Base-by-base conservation (phyloP, 495 filamentous ascomycete genomes). In the Apodospora peruviana region DNA sequence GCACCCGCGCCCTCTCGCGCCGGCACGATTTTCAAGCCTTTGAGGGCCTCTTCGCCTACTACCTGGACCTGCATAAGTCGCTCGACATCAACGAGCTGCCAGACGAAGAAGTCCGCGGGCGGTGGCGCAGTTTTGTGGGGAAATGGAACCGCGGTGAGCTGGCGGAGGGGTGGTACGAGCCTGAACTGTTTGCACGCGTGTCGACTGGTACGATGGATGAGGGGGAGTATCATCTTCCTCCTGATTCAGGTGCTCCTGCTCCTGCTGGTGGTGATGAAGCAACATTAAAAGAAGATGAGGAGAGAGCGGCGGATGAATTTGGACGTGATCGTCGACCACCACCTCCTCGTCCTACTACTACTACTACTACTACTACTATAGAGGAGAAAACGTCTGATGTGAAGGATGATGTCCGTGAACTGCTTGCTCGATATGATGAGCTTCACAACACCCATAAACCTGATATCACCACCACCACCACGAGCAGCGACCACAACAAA, bases 101-200 rank as follows among this genome's bases (percentile, higher is more conserved):
- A 34, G 81, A 85, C 45, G 70, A 78, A 12, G 91, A 97, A 59
- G 61, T 81, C 0, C 83, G 78, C 40, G 93, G 91, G 1, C 71
- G 93, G 34, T 98, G 91, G 89, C 96, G 95, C 71, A 91, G 90
- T 62, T 98, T 96, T 60, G 63, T 89, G 12, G 69, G 78, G 2
- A 91, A 90, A 76, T 98, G 93, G 93, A 98, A 98, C 72, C 83
- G 81, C 61, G 88, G 87, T 69, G 90, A 95, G 74, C 74, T 98
- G 46, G 86, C 89, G 2, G 84, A 90, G 65, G 90, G 90, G 20
- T 98, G 93, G 91, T 98, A 98, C 64, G 87, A 90, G 55, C 85
- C 90, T 18, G 69, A 65, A 54, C 82, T 76, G 2, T 70, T 84
- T 18, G 62, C 73, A 34, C 78, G 76, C 43, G 79, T 79, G 27